A percentile compares a stretch with the other conserved stretches of the same genome.
phyloP scores from a whole-genome alignment of 257 asterid genomes.

The Euphrasia confusa region DNA sequence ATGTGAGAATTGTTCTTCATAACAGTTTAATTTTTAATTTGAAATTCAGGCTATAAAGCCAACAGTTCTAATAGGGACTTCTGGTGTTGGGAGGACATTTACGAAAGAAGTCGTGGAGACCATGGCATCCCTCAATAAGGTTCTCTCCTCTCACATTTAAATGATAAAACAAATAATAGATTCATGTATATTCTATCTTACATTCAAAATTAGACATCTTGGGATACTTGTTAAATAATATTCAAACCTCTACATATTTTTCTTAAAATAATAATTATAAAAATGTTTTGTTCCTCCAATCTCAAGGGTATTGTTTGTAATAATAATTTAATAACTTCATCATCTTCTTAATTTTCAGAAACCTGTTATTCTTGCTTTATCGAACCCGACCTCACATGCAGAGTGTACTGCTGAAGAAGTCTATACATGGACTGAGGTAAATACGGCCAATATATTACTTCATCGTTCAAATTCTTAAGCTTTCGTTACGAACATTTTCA shows the following conservation, averaged over 20 bases:
- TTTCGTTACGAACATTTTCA: no score
- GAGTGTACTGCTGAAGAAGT: slow-evolving; percentile 98
- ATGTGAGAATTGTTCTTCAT: background rate
- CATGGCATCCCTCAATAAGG: slow-evolving; percentile 84
- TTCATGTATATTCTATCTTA: background rate
- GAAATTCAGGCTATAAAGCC: slow-evolving; percentile 65
- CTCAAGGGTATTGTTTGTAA: background rate
- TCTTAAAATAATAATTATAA: no score
- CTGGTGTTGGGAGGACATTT: slow-evolving; percentile 81
- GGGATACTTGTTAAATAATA: background rate
- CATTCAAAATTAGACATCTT: background rate
- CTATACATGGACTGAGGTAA: slow-evolving; percentile 79
- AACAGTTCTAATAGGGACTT: slow-evolving; percentile 81
- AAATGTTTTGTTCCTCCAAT: background rate
- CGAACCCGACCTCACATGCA: slow-evolving; percentile 89
- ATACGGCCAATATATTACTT: slow-evolving; percentile 3
- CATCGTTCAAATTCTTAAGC: background rate
- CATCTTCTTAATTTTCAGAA: slow-evolving; percentile 37
- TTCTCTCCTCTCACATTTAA: slow-evolving; percentile 20
- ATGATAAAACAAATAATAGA: background rate
- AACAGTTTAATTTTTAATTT: background rate
- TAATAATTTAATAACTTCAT: background rate
- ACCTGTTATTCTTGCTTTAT: slow-evolving; percentile 81
- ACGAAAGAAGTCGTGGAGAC: slow-evolving; percentile 77
- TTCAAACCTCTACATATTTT: background rate